Base-by-base conservation (phyloP, 768 basidiomycete genomes). In the Boletus coccyginus region DNA sequence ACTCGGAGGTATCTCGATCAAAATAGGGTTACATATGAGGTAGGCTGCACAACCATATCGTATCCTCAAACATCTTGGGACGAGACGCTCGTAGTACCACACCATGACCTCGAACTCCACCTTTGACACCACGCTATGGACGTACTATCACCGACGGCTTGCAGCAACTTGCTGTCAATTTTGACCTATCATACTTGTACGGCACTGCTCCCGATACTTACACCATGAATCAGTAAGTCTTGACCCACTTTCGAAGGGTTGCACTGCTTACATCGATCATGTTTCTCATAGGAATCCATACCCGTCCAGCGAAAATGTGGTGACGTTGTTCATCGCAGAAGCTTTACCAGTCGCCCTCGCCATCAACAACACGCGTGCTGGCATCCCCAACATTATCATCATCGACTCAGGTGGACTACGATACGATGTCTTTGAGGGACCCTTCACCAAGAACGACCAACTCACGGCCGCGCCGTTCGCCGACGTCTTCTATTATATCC, bases 361-460 rank as follows among this genome's bases (percentile, higher is more conserved):
- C 6, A 70, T 83, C 65, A 86, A 88, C 74, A 88, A 88, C 69
- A 74, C 82, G 3, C 82, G 87, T 27, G 78, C 81, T 6, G 68
- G 67, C 3, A 79, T 81, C 46, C 84, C 88, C 35, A 84, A 79
- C 60, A 74, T 90, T 61, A 81, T 88, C 67, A 81, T 91, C 55
- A 72, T 76, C 50, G 85, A 88, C 70, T 80, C 86, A 2, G 87
- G 81, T 12, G 81, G 77, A 12, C 75, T 84, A 62, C 83, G 89
- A 48, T 90, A 84, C 71, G 80, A 88, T 61, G 69, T 92, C 49
- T 85, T 83, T 64, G 61, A 77, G 2, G 91, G 91, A 2, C 64
- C 82, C 3, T 93, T 94, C 73, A 87, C 86, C 32, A 84, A 84
- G 68, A 89, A 92, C 67, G 90, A 94, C 68, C 86, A 91, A 62